phyloP scores from a whole-genome alignment of 306 rosid species.

The Cucumis melo region DNA sequence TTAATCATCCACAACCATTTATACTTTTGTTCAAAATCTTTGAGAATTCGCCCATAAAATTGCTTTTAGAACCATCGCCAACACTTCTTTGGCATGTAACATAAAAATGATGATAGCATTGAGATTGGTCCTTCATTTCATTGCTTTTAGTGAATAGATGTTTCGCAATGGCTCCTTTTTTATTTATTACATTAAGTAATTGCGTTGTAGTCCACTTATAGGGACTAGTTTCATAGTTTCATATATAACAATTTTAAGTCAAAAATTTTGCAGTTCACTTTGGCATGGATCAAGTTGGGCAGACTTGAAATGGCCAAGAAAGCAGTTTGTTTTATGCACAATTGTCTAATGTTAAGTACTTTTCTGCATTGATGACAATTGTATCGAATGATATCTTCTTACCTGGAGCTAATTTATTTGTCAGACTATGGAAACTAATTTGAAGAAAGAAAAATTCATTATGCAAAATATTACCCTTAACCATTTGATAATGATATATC shows the following conservation, averaged over 20 bases:
- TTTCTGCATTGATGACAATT: background rate
- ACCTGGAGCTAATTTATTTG: background rate
- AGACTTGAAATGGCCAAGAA: constrained; percentile 54
- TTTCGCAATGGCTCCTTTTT: background rate
- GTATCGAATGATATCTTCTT: background rate
- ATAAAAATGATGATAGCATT: background rate
- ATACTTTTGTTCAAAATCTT: no score
- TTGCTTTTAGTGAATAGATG: background rate
- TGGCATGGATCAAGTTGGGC: constrained; percentile 95
- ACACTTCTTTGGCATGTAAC: constrained; percentile 95
- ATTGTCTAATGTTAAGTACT: background rate
- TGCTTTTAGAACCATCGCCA: no score
- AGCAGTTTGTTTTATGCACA: constrained; percentile 23
- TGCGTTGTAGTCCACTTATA: background rate
- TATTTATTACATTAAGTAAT: background rate
- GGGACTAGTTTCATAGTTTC: background rate
- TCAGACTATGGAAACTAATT: background rate
- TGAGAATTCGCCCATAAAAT: no score
- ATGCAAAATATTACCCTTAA: no score
- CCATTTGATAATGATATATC: no score
- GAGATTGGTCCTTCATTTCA: background rate
- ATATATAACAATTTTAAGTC: background rate
- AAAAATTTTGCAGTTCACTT: constrained; percentile 50
- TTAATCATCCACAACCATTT: no score
- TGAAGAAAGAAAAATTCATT: background rate